These are phyloP conservation scores for Fusarium chuoi DNA, from an alignment of 2,329 filamentous ascomycete species.

Conservation along the genomic window DNA sequence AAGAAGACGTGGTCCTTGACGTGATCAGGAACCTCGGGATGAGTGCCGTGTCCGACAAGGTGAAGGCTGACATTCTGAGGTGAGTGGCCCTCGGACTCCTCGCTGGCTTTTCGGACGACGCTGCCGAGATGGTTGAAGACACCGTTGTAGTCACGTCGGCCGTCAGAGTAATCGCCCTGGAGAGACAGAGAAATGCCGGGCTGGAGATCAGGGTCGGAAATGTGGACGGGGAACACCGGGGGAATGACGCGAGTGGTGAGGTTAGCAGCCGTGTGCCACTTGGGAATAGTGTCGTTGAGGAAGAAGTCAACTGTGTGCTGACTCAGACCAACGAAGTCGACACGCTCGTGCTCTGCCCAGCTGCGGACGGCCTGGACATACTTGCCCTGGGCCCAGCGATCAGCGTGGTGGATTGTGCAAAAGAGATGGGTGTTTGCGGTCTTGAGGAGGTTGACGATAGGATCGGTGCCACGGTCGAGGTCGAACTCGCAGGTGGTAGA, in stretches of 20 bases:
- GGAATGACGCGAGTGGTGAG: constrained; percentile 39
- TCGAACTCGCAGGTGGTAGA: constrained; percentile 46
- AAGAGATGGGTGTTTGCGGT: constrained; percentile 39
- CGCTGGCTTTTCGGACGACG: constrained; percentile 36
- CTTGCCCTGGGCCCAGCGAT: constrained; percentile 38
- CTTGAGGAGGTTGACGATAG: constrained; percentile 37
- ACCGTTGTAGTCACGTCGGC: constrained; percentile 41
- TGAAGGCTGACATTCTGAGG: constrained; percentile 39
- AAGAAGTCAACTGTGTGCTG: constrained; percentile 43
- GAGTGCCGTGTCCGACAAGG: constrained; percentile 41
- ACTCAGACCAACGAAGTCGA: constrained; percentile 44
- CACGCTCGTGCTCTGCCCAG: constrained; percentile 32
- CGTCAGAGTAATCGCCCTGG: constrained; percentile 45
- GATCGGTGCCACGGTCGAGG: constrained; percentile 22
- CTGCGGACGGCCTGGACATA: constrained; percentile 35
- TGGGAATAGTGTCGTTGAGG: constrained; percentile 30
- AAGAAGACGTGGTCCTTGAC: constrained; percentile 39
- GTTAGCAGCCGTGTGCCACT: constrained; percentile 34
- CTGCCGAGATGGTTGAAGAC: constrained; percentile 42
- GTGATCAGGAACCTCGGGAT: constrained; percentile 38
- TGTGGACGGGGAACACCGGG: constrained; percentile 41
- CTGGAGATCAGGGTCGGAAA: constrained; percentile 25
- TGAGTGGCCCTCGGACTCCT: constrained; percentile 1
- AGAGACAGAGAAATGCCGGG: constrained; percentile 40
- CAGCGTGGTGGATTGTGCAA: constrained; percentile 45